A percentile compares a stretch with the other conserved stretches of the same genome.
Evolutionary conservation across 2,329 filamentous ascomycete genomes (phyloP).

Genomic region (Macrophomina phaseolina): DNA sequence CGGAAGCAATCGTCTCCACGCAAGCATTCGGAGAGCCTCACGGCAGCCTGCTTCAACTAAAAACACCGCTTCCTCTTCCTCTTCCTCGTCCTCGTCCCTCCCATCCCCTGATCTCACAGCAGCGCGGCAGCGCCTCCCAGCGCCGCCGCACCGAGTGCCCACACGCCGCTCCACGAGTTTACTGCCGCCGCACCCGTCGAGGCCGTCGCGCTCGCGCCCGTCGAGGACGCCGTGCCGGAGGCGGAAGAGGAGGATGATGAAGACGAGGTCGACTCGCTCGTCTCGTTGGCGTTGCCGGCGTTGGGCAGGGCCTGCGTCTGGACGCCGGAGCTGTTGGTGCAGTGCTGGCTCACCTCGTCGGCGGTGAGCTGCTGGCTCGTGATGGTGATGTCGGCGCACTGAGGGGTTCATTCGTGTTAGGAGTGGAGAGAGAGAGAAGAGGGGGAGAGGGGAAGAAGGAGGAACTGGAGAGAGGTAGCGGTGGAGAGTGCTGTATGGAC

Average conservation of each 20-base stretch:
- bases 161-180: conserved; percentile 4
- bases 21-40: no score
- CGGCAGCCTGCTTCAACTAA: no score
- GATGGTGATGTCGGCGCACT: conserved; percentile 79
- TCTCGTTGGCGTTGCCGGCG: conserved; percentile 57
- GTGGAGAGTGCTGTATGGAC: background rate
- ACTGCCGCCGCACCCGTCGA: conserved; percentile 6
- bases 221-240: conserved; percentile 26
- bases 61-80: background rate
- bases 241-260: conserved; percentile 29
- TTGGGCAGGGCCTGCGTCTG: conserved; percentile 46
- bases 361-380: conserved; percentile 56
- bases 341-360: conserved; percentile 53
- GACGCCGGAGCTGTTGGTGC: conserved; percentile 63
- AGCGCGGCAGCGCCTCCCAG: background rate
- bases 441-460: no score
- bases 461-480: no score
- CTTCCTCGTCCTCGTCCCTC: no score
- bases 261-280: conserved; percentile 43
- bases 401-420: background rate
- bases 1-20: no score
- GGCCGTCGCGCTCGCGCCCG: conserved; percentile 18
- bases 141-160: conserved; percentile 2
- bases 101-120: background rate
- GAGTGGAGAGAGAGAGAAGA: background rate